These are phyloP conservation scores for Psilocybe azurescens DNA, from an alignment of 768 basidiomycete species.

Conservation along the genomic window DNA sequence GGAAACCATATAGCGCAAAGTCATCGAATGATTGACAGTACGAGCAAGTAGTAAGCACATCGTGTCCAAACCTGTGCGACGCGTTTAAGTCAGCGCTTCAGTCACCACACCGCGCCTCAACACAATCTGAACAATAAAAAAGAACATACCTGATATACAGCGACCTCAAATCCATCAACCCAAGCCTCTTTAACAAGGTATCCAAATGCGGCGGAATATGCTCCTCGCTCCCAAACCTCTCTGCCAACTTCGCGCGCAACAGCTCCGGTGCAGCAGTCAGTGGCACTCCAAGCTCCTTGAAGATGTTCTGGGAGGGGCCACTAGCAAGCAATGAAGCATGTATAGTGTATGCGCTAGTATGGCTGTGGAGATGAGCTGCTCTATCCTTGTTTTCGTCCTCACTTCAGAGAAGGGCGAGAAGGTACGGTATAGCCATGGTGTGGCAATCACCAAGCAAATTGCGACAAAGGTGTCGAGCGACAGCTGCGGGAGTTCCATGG, in stretches of 20 bases:
- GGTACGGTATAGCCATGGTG: conserved; percentile 29
- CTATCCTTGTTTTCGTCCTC: conserved; percentile 7
- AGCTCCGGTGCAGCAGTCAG: conserved; percentile 57
- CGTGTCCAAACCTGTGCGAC: conserved; percentile 66
- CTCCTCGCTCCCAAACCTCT: conserved; percentile 39
- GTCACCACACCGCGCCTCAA: neutral
- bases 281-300: conserved; percentile 57
- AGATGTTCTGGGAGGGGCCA: conserved; percentile 63
- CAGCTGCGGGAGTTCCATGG: conserved; percentile 26
- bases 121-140: neutral
- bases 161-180: conserved; percentile 59
- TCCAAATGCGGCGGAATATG: conserved; percentile 54
- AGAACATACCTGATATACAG: conserved; percentile 61
- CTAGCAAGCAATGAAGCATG: conserved; percentile 48
- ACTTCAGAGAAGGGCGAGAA: conserved; percentile 23
- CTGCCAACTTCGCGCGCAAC: conserved; percentile 52
- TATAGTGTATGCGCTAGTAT: conserved; percentile 58
- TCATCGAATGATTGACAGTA: conserved; percentile 68
- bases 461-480: conserved; percentile 27
- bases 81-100: neutral
- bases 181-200: conserved; percentile 56
- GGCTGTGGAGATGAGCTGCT: conserved; percentile 34
- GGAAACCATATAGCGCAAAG: conserved; percentile 62
- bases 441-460: conserved; percentile 26
- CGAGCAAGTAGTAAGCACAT: conserved; percentile 64